Conservation (phyloP, 148 eudicot genomes). For the Persicaria maculosa region DNA sequence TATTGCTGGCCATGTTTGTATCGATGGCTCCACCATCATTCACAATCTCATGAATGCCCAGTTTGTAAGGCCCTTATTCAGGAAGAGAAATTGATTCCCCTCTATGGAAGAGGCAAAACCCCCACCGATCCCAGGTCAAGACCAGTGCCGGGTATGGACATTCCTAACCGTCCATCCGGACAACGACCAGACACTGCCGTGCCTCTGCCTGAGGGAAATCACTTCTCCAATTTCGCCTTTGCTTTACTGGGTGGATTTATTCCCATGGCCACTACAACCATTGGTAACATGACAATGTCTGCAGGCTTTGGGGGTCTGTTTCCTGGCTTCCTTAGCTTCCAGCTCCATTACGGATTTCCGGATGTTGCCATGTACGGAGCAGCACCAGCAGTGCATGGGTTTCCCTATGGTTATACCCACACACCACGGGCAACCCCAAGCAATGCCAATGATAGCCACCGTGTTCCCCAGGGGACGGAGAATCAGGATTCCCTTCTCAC, state of each 20-base stretch:
- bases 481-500: background rate
- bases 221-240: constrained; percentile 39
- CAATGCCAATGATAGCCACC: background rate
- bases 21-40: constrained; percentile 57
- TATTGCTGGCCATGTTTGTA: constrained; percentile 77
- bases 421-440: constrained; percentile 11
- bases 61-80: constrained; percentile 74
- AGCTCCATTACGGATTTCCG: constrained; percentile 30
- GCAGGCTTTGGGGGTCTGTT: constrained; percentile 52
- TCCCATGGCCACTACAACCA: constrained; percentile 57
- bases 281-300: constrained; percentile 53
- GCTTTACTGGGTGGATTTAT: constrained; percentile 59
- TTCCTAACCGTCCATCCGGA: constrained; percentile 62
- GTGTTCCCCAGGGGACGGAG: background rate
- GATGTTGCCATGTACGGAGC: constrained; percentile 24
- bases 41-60: constrained; percentile 79
- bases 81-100: constrained; percentile 59
- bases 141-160: constrained; percentile 45
- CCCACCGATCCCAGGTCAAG: constrained; percentile 53
- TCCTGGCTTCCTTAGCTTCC: constrained; percentile 39
- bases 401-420: constrained; percentile 30
- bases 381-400: constrained; percentile 40
- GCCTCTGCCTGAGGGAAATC: constrained; percentile 26
- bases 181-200: constrained; percentile 66
- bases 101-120: constrained; percentile 67